Evolutionary conservation across 108 stramenopile species (phyloP), one percentile per base, ranked within the genome.

Genomic region (Seminavis robusta): DNA sequence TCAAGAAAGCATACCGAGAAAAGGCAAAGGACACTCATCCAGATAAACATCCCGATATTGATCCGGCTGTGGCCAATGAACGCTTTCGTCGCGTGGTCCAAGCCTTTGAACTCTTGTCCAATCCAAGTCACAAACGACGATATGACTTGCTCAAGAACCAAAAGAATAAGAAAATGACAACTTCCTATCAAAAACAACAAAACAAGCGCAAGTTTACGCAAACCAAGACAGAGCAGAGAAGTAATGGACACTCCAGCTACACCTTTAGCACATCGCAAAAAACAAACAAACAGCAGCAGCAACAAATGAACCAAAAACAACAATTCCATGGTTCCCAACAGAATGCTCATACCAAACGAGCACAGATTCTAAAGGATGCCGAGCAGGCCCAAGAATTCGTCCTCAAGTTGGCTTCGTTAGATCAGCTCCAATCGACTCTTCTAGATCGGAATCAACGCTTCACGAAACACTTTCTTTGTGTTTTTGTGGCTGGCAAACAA

Each of bases 1-100:
- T 72, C 51, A 58, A 65, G 42, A 65, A 77, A 29, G 64, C 64
- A n/a, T 72, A 72, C 59, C 64, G 71, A 2, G 19, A 30, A 19
- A 59, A 53, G 25, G 71, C 71, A 8, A 51, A 38, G 29, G 52
- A 65, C 21, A 52, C 59, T 0, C 71, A 72, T 33, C 71, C 44
- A 24, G 58, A 59, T 28, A 47, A 59, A 47, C 39, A 43, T 10
- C 51, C 4, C 41, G 0, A 56, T 34, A 1, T 56, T 11, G 41
- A 56, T 43, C 41, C 25, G 19, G 10, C 39, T 7, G 4, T 17
- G 2, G 51, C 51, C 21, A 52, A 52, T n/a, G n/a, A 52, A 6
- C 4, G 13, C 4, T 52, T 52, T 20, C 29, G 19, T 34, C 51
- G 51, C 1, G 24, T 52, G 24, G n/a, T 29, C 10, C 17, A 33